Conservation (phyloP, 495 filamentous ascomycete genomes). For the Trichoderma parareesei region DNA sequence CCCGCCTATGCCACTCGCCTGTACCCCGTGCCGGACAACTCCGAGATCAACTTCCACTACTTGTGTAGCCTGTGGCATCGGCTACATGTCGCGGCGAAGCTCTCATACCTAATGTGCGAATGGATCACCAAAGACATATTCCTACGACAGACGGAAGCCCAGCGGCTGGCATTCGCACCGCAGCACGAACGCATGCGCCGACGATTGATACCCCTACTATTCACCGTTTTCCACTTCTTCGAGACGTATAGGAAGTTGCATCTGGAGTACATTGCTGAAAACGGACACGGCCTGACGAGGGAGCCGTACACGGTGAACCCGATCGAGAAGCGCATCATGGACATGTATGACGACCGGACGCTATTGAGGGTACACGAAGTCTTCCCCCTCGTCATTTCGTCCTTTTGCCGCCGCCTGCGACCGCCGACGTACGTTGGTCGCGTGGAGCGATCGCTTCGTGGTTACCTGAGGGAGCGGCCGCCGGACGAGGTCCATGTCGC, state of each 20-base stretch:
- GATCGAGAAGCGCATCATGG: conserved; percentile 46
- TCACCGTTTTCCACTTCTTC: conserved; percentile 53
- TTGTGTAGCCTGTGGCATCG: conserved; percentile 52
- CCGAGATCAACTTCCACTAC: conserved; percentile 43
- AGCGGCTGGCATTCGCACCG: conserved; percentile 40
- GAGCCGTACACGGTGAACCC: conserved; percentile 42
- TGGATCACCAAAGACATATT: conserved; percentile 51
- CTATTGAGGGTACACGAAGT: conserved; percentile 46
- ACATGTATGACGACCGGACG: conserved; percentile 48
- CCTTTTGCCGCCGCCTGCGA: conserved; percentile 45
- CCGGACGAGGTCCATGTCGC: conserved; percentile 48
- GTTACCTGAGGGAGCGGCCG: conserved; percentile 46
- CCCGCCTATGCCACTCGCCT: conserved; percentile 44
- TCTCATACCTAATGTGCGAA: conserved; percentile 45
- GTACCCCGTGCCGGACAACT: conserved; percentile 37
- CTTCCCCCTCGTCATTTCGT: conserved; percentile 48
- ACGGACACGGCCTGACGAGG: conserved; percentile 30
- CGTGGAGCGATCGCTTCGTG: conserved; percentile 47
- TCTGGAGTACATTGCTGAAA: conserved; percentile 38
- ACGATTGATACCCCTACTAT: conserved; percentile 45
- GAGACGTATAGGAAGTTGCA: conserved; percentile 49
- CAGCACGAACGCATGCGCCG: conserved; percentile 49
- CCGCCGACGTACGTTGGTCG: conserved; percentile 49
- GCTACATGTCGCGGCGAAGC: conserved; percentile 46
- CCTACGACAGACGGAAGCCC: conserved; percentile 39